phyloP scores from a whole-genome alignment of 1,284 basidiomycete species.

The Sanghuangporus sanghuang region DNA sequence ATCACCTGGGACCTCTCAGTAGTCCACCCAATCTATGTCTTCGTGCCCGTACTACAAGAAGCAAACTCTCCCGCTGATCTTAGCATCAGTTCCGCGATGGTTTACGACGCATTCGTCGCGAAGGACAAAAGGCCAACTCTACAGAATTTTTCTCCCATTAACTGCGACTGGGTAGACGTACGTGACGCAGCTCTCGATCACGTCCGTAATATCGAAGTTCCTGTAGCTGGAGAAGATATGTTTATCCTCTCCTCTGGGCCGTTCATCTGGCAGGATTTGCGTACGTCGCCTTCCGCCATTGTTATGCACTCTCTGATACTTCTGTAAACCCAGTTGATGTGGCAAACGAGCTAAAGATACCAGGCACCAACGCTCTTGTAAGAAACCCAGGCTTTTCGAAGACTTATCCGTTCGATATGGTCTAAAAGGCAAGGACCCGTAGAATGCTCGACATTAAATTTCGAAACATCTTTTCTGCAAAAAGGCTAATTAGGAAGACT shows the following conservation, averaged over 20 bases:
- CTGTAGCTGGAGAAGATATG: slow-evolving; percentile 36
- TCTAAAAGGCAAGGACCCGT: neutral
- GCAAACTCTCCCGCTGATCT: neutral
- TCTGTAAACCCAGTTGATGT: slow-evolving; percentile 12
- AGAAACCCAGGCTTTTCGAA: slow-evolving; percentile 15
- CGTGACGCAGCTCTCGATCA: slow-evolving; percentile 42
- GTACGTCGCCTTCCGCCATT: slow-evolving; percentile 17
- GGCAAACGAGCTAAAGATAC: slow-evolving; percentile 2
- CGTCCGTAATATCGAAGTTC: slow-evolving; percentile 34
- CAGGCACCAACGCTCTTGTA: neutral
- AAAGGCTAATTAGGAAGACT: too few species aligned
- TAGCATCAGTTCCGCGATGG: neutral
- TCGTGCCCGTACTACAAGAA: slow-evolving; percentile 3
- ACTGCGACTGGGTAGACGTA: slow-evolving; percentile 38
- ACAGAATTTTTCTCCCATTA: slow-evolving; percentile 19
- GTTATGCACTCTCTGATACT: neutral
- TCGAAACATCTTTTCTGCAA: too few species aligned
- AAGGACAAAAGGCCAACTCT: slow-evolving; percentile 20
- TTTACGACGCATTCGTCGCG: slow-evolving; percentile 7
- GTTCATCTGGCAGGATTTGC: slow-evolving; percentile 17
- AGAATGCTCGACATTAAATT: slow-evolving; percentile 6
- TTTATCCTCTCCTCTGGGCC: slow-evolving; percentile 34
- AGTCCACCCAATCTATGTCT: slow-evolving; percentile 13
- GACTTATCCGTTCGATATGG: neutral
- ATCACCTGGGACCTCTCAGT: slow-evolving; percentile 18